A percentile compares a stretch with the other conserved stretches of the same genome.
phyloP scores from a whole-genome alignment of 192 early-diverging fungal genomes.

The Entomortierella lignicola region DNA sequence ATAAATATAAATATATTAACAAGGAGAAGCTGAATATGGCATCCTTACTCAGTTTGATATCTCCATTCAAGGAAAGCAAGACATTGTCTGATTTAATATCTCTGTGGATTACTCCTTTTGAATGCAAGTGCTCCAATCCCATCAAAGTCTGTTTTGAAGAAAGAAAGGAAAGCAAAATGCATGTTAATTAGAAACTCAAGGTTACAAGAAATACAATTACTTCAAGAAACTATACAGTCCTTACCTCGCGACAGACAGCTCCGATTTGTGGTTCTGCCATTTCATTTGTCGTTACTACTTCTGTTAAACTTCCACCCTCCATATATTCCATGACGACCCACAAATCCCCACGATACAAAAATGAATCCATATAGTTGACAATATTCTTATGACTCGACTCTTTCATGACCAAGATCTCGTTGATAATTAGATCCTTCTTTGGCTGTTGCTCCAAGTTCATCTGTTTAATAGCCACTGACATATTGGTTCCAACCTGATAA shows the following conservation, averaged over 20 bases:
- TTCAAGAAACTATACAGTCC: too few species aligned
- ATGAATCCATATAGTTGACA: conserved; percentile 88
- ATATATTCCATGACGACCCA: conserved; percentile 96
- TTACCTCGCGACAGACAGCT: conserved; percentile 77
- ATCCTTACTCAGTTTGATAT: conserved; percentile 77
- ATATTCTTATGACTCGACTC: conserved; percentile 85
- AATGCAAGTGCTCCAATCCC: conserved; percentile 81
- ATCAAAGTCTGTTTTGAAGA: conserved; percentile 77
- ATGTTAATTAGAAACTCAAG: too few species aligned
- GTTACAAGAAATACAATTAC: too few species aligned
- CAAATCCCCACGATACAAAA: conserved; percentile 79
- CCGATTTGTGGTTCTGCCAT: conserved; percentile 88
- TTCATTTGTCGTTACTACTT: conserved; percentile 79
- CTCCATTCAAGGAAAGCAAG: conserved; percentile 70
- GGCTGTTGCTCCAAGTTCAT: conserved; percentile 97
- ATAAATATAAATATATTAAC: background rate
- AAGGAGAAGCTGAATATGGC: background rate
- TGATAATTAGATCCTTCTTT: conserved; percentile 96
- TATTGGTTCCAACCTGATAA: conserved; percentile 70
- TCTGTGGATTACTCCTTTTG: conserved; percentile 81
- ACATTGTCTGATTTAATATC: conserved; percentile 93
- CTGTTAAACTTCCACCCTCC: conserved; percentile 90
- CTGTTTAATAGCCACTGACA: conserved; percentile 93
- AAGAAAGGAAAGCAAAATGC: too few species aligned
- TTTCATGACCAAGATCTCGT: conserved; percentile 91